Evolutionary conservation across 805 yeast species (phyloP).

Genomic region (Myxozyma vanderwaltii): DNA sequence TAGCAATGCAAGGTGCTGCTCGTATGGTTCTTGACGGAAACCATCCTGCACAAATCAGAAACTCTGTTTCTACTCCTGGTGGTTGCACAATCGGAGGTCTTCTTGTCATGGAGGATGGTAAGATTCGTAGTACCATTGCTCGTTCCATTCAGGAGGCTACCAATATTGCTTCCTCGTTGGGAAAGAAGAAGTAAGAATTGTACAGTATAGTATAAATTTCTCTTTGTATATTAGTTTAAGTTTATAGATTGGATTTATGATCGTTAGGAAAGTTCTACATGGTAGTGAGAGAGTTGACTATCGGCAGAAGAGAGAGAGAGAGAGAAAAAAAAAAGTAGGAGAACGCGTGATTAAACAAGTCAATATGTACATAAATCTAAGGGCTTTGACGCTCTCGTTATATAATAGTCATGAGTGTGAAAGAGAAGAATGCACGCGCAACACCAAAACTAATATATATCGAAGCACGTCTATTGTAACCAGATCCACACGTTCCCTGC

Average conservation of each 20-base stretch:
- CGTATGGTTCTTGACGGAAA: conserved; percentile 79
- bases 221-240: neutral
- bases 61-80: conserved; percentile 93
- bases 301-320: neutral
- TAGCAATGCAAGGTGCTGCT: conserved; percentile 66
- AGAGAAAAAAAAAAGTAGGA: too few relatives aligned
- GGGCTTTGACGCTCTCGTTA: neutral
- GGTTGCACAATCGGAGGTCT: conserved; percentile 97
- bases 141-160: conserved; percentile 92
- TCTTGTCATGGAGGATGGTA: conserved; percentile 86
- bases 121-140: conserved; percentile 83
- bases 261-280: neutral
- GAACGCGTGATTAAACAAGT: neutral
- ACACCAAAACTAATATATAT: neutral
- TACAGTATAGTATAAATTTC: neutral
- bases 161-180: conserved; percentile 44
- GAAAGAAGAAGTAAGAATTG: conserved; percentile 26
- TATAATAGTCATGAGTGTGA: neutral
- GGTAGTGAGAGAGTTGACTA: neutral
- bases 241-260: neutral
- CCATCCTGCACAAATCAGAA: conserved; percentile 86
- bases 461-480: neutral
- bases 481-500: neutral
- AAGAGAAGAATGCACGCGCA: neutral
- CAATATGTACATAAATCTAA: conserved; percentile 11